Evolutionary conservation across 148 eudicot genomes (phyloP).

Genomic region (Vaccinium macrocarpon): DNA sequence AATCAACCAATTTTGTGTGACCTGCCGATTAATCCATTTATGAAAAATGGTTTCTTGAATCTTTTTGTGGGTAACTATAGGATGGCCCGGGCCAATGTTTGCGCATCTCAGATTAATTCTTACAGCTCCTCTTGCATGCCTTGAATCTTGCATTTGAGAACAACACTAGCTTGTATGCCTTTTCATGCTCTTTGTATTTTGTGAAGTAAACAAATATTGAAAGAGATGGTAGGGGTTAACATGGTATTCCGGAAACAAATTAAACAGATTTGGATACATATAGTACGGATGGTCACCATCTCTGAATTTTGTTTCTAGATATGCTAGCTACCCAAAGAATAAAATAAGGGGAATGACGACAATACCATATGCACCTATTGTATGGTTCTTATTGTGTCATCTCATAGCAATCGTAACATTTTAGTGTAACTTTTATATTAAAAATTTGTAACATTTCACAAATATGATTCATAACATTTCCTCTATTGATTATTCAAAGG

Average conservation of each 20-base stretch:
- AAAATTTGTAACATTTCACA: too few relatives aligned
- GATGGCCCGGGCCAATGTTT: background rate
- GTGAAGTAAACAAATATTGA: background rate
- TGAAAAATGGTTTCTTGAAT: constrained; percentile 18
- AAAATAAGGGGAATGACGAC: background rate
- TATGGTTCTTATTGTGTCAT: too few relatives aligned
- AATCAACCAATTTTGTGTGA: background rate
- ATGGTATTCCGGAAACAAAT: background rate
- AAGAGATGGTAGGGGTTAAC: constrained; percentile 13
- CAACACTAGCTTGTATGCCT: background rate
- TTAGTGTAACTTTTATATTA: too few relatives aligned
- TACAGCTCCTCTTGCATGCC: background rate
- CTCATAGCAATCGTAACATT: too few relatives aligned
- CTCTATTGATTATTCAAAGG: too few relatives aligned
- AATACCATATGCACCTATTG: too few relatives aligned
- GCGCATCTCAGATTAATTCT: background rate
- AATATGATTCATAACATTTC: too few relatives aligned
- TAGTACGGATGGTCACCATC: constrained; percentile 22
- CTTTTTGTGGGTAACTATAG: background rate
- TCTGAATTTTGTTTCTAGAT: background rate
- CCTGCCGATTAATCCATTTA: constrained; percentile 5
- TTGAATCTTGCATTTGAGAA: constrained; percentile 20
- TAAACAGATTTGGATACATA: background rate
- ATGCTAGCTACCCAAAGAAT: background rate
- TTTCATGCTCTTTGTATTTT: background rate